phyloP scores from a whole-genome alignment of 2,329 filamentous ascomycete species.

The Chaetomium sp. region DNA sequence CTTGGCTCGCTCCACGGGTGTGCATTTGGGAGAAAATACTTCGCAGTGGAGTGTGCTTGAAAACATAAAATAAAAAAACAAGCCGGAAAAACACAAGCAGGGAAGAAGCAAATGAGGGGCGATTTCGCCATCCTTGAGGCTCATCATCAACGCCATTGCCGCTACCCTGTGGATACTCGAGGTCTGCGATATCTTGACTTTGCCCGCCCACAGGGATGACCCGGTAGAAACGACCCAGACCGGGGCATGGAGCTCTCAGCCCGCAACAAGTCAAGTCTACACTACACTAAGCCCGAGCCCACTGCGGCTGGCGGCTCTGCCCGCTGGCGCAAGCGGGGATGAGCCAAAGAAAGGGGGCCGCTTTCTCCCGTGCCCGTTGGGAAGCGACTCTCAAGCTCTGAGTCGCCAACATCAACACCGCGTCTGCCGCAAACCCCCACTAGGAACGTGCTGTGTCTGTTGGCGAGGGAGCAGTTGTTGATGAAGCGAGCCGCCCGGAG shows the following conservation, averaged over 20 bases:
- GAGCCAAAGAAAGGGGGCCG: background rate
- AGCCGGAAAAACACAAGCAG: too few species aligned
- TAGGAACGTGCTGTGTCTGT: constrained; percentile 5
- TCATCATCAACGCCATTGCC: constrained; percentile 7
- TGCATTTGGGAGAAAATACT: background rate
- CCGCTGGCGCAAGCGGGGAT: constrained; percentile 3
- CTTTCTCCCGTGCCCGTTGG: background rate
- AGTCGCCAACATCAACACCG: too few species aligned
- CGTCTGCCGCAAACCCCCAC: background rate
- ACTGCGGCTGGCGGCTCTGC: constrained; percentile 10
- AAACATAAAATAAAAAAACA: too few species aligned
- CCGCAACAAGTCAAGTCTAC: too few species aligned
- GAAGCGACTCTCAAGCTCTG: too few species aligned
- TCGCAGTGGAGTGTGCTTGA: too few species aligned
- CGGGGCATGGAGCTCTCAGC: too few species aligned
- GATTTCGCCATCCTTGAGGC: background rate
- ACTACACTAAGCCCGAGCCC: background rate
- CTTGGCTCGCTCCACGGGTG: background rate
- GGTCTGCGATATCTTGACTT: background rate
- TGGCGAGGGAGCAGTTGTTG: background rate
- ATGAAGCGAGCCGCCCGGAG: background rate
- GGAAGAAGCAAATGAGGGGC: background rate
- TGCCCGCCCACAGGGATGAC: background rate
- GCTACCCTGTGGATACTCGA: background rate
- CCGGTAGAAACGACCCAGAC: background rate